Evolutionary conservation across 345 rosid genomes (phyloP).

Genomic region (Pistacia atlantica): DNA sequence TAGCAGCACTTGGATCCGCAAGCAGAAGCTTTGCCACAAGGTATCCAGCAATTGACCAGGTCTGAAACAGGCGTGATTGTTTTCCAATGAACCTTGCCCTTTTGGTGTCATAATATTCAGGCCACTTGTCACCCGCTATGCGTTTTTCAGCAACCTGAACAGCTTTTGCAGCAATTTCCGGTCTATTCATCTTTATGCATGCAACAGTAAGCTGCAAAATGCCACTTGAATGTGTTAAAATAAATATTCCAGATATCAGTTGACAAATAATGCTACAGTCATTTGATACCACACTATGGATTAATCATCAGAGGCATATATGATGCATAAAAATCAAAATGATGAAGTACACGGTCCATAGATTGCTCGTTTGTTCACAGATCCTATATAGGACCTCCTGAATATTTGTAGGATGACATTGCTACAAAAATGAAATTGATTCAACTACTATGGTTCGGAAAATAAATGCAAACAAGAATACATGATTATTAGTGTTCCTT

Average conservation of each 20-base stretch:
- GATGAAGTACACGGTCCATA: not conserved
- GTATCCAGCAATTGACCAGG: conserved; percentile 59
- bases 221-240: conserved; percentile 7
- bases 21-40: conserved; percentile 56
- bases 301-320: too few relatives aligned
- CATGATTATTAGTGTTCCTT: not conserved
- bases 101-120: conserved; percentile 60
- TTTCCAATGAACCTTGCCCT: conserved; percentile 51
- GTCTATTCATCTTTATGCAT: conserved; percentile 55
- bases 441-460: not conserved
- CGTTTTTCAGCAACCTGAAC: conserved; percentile 44
- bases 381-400: not conserved
- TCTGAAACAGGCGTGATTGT: conserved; percentile 48
- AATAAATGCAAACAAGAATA: not conserved
- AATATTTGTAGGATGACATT: not conserved
- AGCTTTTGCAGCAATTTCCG: conserved; percentile 48
- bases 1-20: conserved; percentile 42
- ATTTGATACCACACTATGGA: not conserved
- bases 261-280: not conserved
- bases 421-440: not conserved
- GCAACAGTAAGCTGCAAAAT: conserved; percentile 55
- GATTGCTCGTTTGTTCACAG: not conserved
- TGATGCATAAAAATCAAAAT: not conserved
- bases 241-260: not conserved
- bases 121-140: conserved; percentile 50